These are phyloP conservation scores for Angomonas ambiguus DNA, from an alignment of 208 protist species.

Conservation along the genomic window DNA sequence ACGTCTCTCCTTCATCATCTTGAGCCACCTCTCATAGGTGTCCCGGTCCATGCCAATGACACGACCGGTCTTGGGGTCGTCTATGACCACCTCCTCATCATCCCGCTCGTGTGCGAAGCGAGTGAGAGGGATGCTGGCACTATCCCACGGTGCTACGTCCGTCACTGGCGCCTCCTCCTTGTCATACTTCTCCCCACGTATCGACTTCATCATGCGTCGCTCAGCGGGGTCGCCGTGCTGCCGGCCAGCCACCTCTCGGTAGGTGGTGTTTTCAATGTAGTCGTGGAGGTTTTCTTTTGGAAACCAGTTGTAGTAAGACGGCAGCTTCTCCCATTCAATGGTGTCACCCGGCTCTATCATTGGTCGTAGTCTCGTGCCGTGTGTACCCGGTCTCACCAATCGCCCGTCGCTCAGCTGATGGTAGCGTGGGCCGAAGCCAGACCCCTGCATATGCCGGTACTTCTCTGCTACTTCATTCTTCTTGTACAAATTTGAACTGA, in stretches of 20 bases:
- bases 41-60: slow-evolving; percentile 84
- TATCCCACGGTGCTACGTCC: slow-evolving; percentile 78
- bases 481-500: slow-evolving; percentile 63
- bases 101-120: slow-evolving; percentile 83
- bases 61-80: slow-evolving; percentile 84
- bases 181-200: slow-evolving; percentile 16
- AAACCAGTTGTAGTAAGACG: slow-evolving; percentile 89
- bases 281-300: slow-evolving; percentile 82
- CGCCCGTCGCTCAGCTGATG: slow-evolving; percentile 79
- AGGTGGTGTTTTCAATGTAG: slow-evolving; percentile 87
- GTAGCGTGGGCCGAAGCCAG: slow-evolving; percentile 79
- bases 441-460: slow-evolving; percentile 84
- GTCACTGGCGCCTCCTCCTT: slow-evolving; percentile 51
- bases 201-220: slow-evolving; percentile 34
- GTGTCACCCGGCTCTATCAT: slow-evolving; percentile 81
- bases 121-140: slow-evolving; percentile 78
- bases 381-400: slow-evolving; percentile 77
- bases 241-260: slow-evolving; percentile 68
- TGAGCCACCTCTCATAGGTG: slow-evolving; percentile 79
- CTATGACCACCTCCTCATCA: slow-evolving; percentile 82
- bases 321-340: slow-evolving; percentile 82
- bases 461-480: slow-evolving; percentile 81
- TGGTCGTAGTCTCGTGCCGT: slow-evolving; percentile 76
- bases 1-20: slow-evolving; percentile 80
- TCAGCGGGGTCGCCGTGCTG: slow-evolving; percentile 53